These are phyloP conservation scores for Coemansia sp. DNA, from an alignment of 192 early-diverging fungal genomes.

Conservation along the genomic window DNA sequence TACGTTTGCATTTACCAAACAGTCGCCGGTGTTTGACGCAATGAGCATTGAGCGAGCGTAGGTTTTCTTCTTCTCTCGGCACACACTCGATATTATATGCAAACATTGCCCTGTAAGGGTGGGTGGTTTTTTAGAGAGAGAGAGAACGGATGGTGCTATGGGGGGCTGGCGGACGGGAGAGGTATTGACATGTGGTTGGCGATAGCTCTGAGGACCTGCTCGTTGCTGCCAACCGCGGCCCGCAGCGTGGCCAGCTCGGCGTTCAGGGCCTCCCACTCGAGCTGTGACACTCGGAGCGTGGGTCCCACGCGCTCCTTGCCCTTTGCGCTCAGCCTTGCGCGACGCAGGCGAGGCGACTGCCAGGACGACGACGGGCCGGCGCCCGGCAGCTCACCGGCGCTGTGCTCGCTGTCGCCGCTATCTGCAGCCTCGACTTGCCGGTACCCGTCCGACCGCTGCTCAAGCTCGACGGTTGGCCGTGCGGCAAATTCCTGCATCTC, in stretches of 20 bases:
- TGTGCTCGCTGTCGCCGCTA: neutral
- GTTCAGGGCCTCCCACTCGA: slow-evolving; percentile 39
- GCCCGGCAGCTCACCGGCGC: neutral
- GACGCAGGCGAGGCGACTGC: neutral
- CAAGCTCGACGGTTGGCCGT: neutral
- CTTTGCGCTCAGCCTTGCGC: neutral
- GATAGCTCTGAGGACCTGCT: slow-evolving; percentile 28
- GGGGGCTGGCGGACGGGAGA: neutral
- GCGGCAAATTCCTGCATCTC: slow-evolving; percentile 46
- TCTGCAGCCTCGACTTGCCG: slow-evolving; percentile 1
- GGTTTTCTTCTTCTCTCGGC: too few relatives aligned
- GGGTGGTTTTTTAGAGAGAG: neutral
- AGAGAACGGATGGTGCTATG: neutral
- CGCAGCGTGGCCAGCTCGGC: slow-evolving; percentile 34
- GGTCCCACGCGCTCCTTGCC: slow-evolving; percentile 9
- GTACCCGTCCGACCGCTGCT: neutral
- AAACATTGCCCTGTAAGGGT: neutral
- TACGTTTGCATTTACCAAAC: slow-evolving; percentile 57
- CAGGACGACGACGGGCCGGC: neutral
- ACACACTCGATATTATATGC: too few relatives aligned
- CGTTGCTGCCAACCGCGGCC: slow-evolving; percentile 12
- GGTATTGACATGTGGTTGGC: slow-evolving; percentile 18
- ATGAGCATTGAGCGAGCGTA: too few relatives aligned
- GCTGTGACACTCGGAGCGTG: slow-evolving; percentile 12
- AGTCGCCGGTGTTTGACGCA: slow-evolving; percentile 4